phyloP scores from a whole-genome alignment of 2,329 filamentous ascomycete genomes.

The Cladosporium colombiae region DNA sequence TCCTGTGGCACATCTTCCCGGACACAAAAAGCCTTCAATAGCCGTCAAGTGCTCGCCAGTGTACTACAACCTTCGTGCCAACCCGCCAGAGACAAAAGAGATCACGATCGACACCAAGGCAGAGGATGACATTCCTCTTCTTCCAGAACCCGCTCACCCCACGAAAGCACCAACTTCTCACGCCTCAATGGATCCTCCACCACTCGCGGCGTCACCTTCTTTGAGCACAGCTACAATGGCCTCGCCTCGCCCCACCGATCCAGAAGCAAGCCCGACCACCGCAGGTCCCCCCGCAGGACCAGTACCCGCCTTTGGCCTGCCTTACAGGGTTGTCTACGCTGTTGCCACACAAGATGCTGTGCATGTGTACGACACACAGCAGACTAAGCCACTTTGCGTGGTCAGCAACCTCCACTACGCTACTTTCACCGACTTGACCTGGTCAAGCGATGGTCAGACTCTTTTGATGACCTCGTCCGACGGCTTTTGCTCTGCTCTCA shows the following conservation, averaged over 20 bases:
- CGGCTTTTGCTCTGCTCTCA: slow-evolving; percentile 91
- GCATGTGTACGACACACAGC: slow-evolving; percentile 93
- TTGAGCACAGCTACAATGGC: slow-evolving; percentile 56
- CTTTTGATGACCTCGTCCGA: slow-evolving; percentile 96
- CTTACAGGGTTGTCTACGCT: slow-evolving; percentile 93
- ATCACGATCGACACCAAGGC: slow-evolving; percentile 92
- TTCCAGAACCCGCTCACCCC: slow-evolving; percentile 76
- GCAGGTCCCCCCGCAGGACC: slow-evolving; percentile 52
- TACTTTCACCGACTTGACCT: slow-evolving; percentile 93
- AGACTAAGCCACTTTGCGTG: slow-evolving; percentile 81
- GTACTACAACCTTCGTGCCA: slow-evolving; percentile 77
- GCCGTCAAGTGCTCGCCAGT: slow-evolving; percentile 92
- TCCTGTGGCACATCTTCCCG: slow-evolving; percentile 89
- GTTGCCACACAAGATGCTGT: slow-evolving; percentile 97
- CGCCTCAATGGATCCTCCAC: slow-evolving; percentile 81
- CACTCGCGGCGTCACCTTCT: slow-evolving; percentile 55
- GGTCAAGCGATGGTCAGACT: slow-evolving; percentile 77
- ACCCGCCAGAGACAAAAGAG: slow-evolving; percentile 69
- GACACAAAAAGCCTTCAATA: slow-evolving; percentile 97
- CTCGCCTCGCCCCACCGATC: slow-evolving; percentile 54
- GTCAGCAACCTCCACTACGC: slow-evolving; percentile 97
- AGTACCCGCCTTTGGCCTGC: slow-evolving; percentile 72
- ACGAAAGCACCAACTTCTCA: slow-evolving; percentile 57
- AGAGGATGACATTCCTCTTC: slow-evolving; percentile 77
- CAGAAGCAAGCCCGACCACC: slow-evolving; percentile 53